phyloP scores from a whole-genome alignment of 129 eudicot species.

The Tagetes erecta region DNA sequence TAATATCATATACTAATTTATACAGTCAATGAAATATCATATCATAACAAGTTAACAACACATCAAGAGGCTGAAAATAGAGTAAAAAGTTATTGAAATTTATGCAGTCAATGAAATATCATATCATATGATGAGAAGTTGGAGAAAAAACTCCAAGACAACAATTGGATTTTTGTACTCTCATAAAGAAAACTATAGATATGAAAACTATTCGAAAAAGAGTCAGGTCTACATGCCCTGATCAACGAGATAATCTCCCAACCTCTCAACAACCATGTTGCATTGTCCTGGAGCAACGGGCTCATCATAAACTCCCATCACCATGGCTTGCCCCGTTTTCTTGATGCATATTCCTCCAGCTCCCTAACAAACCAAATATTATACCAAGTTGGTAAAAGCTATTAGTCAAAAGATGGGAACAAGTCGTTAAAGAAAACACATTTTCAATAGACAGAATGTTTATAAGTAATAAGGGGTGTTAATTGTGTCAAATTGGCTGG shows the following conservation, averaged over 20 bases:
- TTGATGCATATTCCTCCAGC: constrained; percentile 73
- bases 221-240: constrained; percentile 53
- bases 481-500: too few relatives aligned
- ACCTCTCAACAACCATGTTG: constrained; percentile 90
- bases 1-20: too few relatives aligned
- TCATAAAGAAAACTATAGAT: neutral
- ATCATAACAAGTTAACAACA: neutral
- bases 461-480: too few relatives aligned
- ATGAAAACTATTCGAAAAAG: neutral
- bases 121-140: neutral
- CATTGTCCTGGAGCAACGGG: constrained; percentile 85
- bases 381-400: neutral
- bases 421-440: neutral
- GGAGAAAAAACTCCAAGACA: constrained; percentile 12
- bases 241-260: constrained; percentile 79
- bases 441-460: too few relatives aligned
- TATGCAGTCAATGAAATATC: neutral
- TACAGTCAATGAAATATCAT: too few relatives aligned
- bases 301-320: constrained; percentile 71
- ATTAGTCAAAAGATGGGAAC: neutral
- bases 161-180: neutral
- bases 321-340: constrained; percentile 69
- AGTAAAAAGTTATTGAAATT: neutral
- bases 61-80: neutral
- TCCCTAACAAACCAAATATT: constrained; percentile 43